Evolutionary conservation across 768 basidiomycete genomes (phyloP), one percentile per base, ranked within the genome.

Genomic region (Leccinum subgranulosum): DNA sequence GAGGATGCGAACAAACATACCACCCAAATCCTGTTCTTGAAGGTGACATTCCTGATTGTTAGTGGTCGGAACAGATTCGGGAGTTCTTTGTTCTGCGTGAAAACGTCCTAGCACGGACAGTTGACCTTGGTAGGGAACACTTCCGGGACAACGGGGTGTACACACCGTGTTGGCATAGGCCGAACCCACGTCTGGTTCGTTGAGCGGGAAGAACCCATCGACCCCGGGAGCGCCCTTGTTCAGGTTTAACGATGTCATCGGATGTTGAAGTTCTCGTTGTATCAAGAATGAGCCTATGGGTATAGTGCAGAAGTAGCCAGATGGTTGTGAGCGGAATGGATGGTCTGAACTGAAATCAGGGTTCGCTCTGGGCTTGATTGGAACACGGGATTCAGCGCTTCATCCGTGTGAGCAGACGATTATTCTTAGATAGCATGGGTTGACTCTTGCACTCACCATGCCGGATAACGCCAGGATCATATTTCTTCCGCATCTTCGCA

Each of bases 1-100:
- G 27, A 47, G 49, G 17, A 52, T 19, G 48, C 2, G 29, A 29
- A 27, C 10, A 51, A 11, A 41, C 55, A 17, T 53, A 85, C 86
- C 53, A 85, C 86, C 62, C 82, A 89, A 41, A 88, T 82, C 53
- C 90, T 75, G 70, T 93, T 92, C 69, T 88, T 87, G 77, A 94
- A 89, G 6, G 76, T 78, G 1, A 83, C 70, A 28, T 78, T 80
- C 49, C 79, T 75, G 34, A 94, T 78, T 9, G 76, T 84, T 23
- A 93, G 63, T 5, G 87, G 84, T 56, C 83, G 71, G 73, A 93
- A 93, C 14, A 92, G 70, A 46, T 76, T 67, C 0, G 90, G 88
- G 1, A 80, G 69, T 6, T 75, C 65, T 23, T 70, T 71, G 65
- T 83, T 84, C 75, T 86, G 75, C 6, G 75, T 67, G 63, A 77